Evolutionary conservation across 495 filamentous ascomycete genomes (phyloP), one percentile per base, ranked within the genome.

Genomic region (Penicillium odoratum): DNA sequence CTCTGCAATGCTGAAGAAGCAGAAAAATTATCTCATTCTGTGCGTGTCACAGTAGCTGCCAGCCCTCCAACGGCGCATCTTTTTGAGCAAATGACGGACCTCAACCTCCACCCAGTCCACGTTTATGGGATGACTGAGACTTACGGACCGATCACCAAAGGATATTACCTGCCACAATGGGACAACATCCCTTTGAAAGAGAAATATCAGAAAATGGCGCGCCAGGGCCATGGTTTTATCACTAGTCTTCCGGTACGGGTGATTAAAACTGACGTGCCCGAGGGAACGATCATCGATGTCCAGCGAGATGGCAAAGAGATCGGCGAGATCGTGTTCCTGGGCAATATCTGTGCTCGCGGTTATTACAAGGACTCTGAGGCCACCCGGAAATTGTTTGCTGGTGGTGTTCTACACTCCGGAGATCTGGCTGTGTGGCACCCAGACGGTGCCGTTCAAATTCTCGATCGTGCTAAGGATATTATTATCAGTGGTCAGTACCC

Each of bases 91-190:
- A 98, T 98, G 94, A 89, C 84, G 5, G 74, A 82, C 21, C 74
- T 98, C 11, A 98, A 98, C 63, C 81, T 98, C 43, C 79, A 88
- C 42, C 95, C 94, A 2, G 92, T 98, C 10, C 94, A 98, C 70
- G 91, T 95, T 8, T 98, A 98, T 70, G 94, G 94, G 10, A 72
- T 98, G 72, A 96, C 93, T 1, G 93, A 97, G 73, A 96, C 93
- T 1, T 98, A 98, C 64, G 94, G 94, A 0, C 94, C 94, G 9
- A 95, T 97, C 54, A 98, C 93, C 13, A 95, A 94, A 65, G 89
- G 92, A 3, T 98, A 98, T 64, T 78, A 86, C 54, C 77, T 98
- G 70, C 90, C 92, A 0, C 76, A 80, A 15, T 98, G 94, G 94
- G 86, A 93, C 6, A 62, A 62, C 0, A 74, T 98, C 1, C 80